phyloP scores from a whole-genome alignment of 345 rosid species.

The Citrus medica region DNA sequence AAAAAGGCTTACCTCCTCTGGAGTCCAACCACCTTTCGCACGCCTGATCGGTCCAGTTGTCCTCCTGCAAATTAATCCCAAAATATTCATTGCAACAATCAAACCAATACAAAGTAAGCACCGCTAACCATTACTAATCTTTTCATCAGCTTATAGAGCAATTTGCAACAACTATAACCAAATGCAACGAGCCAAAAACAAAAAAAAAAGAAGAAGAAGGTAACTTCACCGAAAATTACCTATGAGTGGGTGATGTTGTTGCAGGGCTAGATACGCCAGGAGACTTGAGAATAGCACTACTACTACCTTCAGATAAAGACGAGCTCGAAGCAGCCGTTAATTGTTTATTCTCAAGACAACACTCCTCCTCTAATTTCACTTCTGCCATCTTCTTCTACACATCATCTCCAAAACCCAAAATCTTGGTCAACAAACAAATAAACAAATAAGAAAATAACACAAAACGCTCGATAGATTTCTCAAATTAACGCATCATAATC shows the following conservation, averaged over 20 bases:
- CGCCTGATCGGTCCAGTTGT: constrained; percentile 94
- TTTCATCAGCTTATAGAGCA: not conserved
- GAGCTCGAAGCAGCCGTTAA: constrained; percentile 67
- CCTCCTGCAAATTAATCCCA: constrained; percentile 56
- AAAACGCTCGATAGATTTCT: not conserved
- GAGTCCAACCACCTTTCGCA: constrained; percentile 99
- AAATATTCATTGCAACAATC: constrained; percentile 2
- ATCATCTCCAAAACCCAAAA: constrained; percentile 41
- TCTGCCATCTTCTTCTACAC: constrained; percentile 51
- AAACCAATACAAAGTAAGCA: not conserved
- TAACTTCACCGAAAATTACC: constrained; percentile 28
- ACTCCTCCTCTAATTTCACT: constrained; percentile 56
- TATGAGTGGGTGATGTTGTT: constrained; percentile 55
- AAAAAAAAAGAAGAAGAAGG: not conserved
- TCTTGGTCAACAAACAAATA: constrained; percentile 24
- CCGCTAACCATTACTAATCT: constrained; percentile 2
- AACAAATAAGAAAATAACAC: not conserved
- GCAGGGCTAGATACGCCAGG: constrained; percentile 72
- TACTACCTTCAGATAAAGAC: constrained; percentile 74
- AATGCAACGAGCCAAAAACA: not conserved
- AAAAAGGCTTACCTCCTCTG: constrained; percentile 57
- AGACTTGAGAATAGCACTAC: constrained; percentile 58
- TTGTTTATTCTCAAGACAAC: constrained; percentile 88
- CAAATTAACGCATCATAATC: constrained; percentile 13
- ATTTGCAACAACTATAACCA: not conserved